These are phyloP conservation scores for Coriolopsis trogii DNA, from an alignment of 1,284 basidiomycete genomes.

Conservation along the genomic window DNA sequence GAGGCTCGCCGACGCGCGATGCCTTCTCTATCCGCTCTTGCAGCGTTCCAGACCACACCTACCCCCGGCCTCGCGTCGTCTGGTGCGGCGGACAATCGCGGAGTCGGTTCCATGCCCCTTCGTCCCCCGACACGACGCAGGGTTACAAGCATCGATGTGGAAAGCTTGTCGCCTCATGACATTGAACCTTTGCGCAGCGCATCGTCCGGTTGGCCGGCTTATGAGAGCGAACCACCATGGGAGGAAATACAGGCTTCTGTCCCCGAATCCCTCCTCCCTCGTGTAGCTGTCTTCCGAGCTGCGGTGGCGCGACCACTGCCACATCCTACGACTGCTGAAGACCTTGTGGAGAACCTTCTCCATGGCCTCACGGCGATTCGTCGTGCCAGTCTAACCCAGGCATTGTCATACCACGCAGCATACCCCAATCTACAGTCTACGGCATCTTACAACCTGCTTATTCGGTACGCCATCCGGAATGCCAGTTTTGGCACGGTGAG, in stretches of 20 bases:
- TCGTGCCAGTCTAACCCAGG: constrained; percentile 11
- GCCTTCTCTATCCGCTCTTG: not conserved
- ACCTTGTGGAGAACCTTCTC: constrained; percentile 50
- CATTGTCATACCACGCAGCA: constrained; percentile 24
- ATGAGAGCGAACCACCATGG: constrained; percentile 29
- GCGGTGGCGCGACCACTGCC: constrained; percentile 22
- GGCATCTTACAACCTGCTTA: constrained; percentile 38
- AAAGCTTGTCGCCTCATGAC: constrained; percentile 3
- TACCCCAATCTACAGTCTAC: constrained; percentile 30
- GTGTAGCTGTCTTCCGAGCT: constrained; percentile 10
- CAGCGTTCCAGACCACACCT: not conserved
- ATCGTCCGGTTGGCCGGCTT: constrained; percentile 2
- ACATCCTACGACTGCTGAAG: constrained; percentile 20
- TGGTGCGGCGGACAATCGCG: constrained; percentile 5
- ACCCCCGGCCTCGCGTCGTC: not conserved
- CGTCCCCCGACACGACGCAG: not conserved
- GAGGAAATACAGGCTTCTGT: constrained; percentile 19
- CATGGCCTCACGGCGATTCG: constrained; percentile 35
- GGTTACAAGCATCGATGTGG: constrained; percentile 9
- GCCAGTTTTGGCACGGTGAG: constrained; percentile 33
- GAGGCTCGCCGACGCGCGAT: not conserved
- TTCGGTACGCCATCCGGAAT: constrained; percentile 35
- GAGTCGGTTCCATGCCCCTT: not conserved
- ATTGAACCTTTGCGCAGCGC: not conserved
- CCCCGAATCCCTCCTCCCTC: constrained; percentile 13